Base-by-base conservation (phyloP, 1,284 basidiomycete genomes). In the Pholiota adiposa region DNA sequence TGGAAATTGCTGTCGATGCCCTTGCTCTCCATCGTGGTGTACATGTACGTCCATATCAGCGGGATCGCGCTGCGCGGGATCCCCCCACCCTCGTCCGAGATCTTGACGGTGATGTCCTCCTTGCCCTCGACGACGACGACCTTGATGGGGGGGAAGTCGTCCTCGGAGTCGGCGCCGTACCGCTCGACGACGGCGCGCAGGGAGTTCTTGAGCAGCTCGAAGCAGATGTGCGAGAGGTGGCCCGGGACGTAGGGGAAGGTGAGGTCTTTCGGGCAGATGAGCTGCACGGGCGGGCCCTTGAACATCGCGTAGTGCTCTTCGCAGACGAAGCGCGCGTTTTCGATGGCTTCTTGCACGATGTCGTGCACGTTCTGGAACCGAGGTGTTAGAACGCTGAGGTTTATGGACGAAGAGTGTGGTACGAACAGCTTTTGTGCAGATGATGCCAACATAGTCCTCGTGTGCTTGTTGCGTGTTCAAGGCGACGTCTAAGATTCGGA, bases 21-120 rank as follows among this genome's bases (percentile, higher is more conserved):
- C 74, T 95, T 92, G 3, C 88, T 88, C 70, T 94, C 91, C 87
- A 98, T 98, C 1, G 97, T 99, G 34, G 97, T 99, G 73, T 99
- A 99, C 90, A 96, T 97, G 75, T 97, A 99, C 60, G 96, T 98
- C 97, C 97, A 99, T 54, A 98, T 97, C 55, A 97, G 83, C 4
- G 95, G 94, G 33, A 98, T 91, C 0, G 96, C 97, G 68, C 92
- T 94, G 50, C 97, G 79, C 18, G 96, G 88, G 61, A 99, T 99
- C 1, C 97, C n/a, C 4, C 97, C 97, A 9, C 97, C 97, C 72
- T 99, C 97, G 73, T 83, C 81, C n/a, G 75, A 77, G 67, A 99
- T 98, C 84, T 99, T 99, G 84, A 99, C 96, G 7, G 97, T 99
- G 69, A 99, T 98, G 73, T 99, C 97, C 73, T 92, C 90, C 65